Base-by-base conservation (phyloP, 2,329 filamentous ascomycete genomes). In the Sclerotinia trifoliorum region DNA sequence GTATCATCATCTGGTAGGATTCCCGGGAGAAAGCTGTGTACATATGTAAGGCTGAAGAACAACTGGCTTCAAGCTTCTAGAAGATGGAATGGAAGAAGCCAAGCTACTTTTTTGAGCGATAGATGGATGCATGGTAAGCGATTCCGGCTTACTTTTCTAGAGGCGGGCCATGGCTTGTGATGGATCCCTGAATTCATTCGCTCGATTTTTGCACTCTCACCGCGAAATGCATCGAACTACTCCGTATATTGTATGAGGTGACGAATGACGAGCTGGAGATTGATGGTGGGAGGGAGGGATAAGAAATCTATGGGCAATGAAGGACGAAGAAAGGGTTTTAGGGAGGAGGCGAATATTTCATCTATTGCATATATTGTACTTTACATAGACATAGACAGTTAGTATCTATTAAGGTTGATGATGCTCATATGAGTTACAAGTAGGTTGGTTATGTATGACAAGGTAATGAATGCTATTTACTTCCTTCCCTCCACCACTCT, bases 21-120 rank as follows among this genome's bases (percentile, higher is more conserved):
- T 48, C 5, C 26, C 58, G 29, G 44, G 17, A 48, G 57, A 21
- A 61, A 32, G 15, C 42, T 29, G 29, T 2, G 57, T 48, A 39
- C 6, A 64, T 35, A 39, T 63, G 52, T 65, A 69, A 66, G 69
- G 68, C 69, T 70, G 67, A 68, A 68, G 66, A 58, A 68, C 56
- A 61, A 58, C 19, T 48, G 63, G 39, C 29, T 24, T 11, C 29
- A 49, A 69, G 54, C 72, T 71, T 71, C 71, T 71, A 69, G 71
- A 72, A 73, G 64, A 48, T 42, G 44, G 7, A 32, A 69, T 72
- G 65, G 71, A 73, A 74, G 70, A 72, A 72, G 71, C 46, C 71
- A 73, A 72, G 71, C 69, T 72, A 55, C 58, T 19, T 64, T 24
- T 61, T 52, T 24, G 29, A 17, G 11, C 8, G 61, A 29, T 26